A percentile compares a stretch with the other conserved stretches of the same genome.
Conservation (phyloP, 805 yeast species). For the Blastobotrys peoriensis region DNA sequence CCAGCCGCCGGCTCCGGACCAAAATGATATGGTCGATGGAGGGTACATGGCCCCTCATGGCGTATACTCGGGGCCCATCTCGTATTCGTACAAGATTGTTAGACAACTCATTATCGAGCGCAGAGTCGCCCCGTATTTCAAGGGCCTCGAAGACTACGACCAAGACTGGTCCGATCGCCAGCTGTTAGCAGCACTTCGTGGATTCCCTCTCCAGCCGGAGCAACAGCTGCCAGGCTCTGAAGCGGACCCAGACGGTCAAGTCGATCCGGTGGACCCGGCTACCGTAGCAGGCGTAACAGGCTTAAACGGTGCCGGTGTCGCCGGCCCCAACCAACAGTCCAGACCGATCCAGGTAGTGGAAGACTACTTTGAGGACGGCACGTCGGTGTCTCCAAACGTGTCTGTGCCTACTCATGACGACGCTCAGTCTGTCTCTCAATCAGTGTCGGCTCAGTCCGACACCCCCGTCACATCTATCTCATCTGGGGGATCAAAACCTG, state of each 20-base stretch:
- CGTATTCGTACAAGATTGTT: conserved; percentile 70
- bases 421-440: too few relatives aligned
- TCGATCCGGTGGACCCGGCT: conserved; percentile 3
- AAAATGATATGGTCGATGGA: conserved; percentile 76
- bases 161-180: conserved; percentile 66
- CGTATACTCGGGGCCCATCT: conserved; percentile 68
- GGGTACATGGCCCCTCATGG: conserved; percentile 92
- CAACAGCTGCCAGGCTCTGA: too few relatives aligned
- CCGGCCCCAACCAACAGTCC: conserved; percentile 1
- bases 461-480: conserved; percentile 6
- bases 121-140: conserved; percentile 79
- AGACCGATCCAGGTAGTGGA: conserved; percentile 2
- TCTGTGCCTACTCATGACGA: conserved; percentile 6
- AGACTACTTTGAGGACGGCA: neutral
- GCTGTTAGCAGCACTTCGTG: conserved; percentile 40
- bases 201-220: conserved; percentile 22
- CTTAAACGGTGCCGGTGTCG: neutral
- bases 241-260: conserved; percentile 6
- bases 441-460: neutral
- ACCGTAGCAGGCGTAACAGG: neutral
- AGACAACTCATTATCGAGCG: conserved; percentile 62
- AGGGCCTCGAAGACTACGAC: conserved; percentile 79
- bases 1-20: conserved; percentile 16
- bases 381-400: conserved; percentile 1
- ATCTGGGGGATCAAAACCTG: conserved; percentile 5